Conservation (phyloP, 495 filamentous ascomycete genomes). For the Aspergillus indologenus region DNA sequence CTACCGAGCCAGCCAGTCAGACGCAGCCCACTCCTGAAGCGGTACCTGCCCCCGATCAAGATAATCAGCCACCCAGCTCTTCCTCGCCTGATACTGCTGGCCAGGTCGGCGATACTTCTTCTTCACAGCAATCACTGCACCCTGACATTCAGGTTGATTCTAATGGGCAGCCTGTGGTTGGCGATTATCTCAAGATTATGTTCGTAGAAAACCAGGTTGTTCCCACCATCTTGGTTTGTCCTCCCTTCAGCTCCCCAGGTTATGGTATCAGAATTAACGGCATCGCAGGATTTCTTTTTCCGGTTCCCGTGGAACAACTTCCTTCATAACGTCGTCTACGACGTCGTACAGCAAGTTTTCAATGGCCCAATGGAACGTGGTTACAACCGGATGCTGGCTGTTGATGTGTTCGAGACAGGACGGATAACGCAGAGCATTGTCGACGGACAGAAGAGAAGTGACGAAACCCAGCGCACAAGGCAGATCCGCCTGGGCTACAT, state of each 20-base stretch:
- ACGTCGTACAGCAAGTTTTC: constrained; percentile 98
- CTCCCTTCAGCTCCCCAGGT: neutral
- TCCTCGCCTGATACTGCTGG: constrained; percentile 18
- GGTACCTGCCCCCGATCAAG: constrained; percentile 56
- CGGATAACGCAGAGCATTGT: constrained; percentile 89
- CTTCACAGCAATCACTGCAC: constrained; percentile 32
- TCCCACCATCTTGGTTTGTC: constrained; percentile 88
- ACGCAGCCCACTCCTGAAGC: constrained; percentile 61
- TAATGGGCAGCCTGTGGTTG: constrained; percentile 84
- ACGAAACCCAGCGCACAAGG: constrained; percentile 72
- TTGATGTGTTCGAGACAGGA: constrained; percentile 87
- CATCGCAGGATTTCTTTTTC: constrained; percentile 84
- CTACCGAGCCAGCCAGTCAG: constrained; percentile 3
- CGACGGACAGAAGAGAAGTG: constrained; percentile 81
- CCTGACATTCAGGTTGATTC: constrained; percentile 54
- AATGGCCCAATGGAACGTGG: constrained; percentile 97
- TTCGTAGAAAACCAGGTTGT: constrained; percentile 94
- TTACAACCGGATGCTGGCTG: constrained; percentile 87
- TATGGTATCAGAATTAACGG: constrained; percentile 6
- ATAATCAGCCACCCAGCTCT: constrained; percentile 25
- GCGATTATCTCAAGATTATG: constrained; percentile 93
- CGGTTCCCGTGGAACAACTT: constrained; percentile 99
- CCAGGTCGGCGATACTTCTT: constrained; percentile 21
- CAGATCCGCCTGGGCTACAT: constrained; percentile 97
- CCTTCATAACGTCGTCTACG: constrained; percentile 98